phyloP scores from a whole-genome alignment of 2,329 filamentous ascomycete species.

The Pseudogymnoascus sp. region DNA sequence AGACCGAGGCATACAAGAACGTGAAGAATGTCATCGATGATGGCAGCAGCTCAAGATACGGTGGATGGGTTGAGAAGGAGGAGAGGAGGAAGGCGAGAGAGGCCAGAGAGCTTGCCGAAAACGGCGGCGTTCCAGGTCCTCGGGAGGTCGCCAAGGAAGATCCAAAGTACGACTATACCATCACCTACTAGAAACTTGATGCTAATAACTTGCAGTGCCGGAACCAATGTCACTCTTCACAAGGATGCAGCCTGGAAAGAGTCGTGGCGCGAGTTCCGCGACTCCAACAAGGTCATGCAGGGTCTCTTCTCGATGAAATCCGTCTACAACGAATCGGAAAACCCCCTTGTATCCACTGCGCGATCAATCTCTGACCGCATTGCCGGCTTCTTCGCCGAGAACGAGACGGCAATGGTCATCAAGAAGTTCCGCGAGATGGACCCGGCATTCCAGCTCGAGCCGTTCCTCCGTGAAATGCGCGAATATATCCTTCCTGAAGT shows the following conservation, averaged over 20 bases:
- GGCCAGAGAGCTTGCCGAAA: slow-evolving; percentile 57
- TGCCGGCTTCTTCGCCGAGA: slow-evolving; percentile 94
- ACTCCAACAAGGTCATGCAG: slow-evolving; percentile 82
- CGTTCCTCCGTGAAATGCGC: slow-evolving; percentile 88
- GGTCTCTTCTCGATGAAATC: slow-evolving; percentile 78
- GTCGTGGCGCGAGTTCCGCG: slow-evolving; percentile 93
- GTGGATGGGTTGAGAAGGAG: slow-evolving; percentile 94
- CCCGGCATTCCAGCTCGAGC: slow-evolving; percentile 86
- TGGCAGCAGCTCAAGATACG: slow-evolving; percentile 90
- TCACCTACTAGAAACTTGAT: slow-evolving; percentile 14
- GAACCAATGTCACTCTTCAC: slow-evolving; percentile 88
- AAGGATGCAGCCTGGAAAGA: slow-evolving; percentile 98
- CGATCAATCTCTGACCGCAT: slow-evolving; percentile 90
- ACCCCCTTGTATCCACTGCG: slow-evolving; percentile 82
- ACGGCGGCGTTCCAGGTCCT: slow-evolving; percentile 30
- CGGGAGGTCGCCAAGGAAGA: slow-evolving; percentile 69
- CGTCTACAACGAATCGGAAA: slow-evolving; percentile 93
- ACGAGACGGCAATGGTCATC: slow-evolving; percentile 94
- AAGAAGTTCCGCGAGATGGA: slow-evolving; percentile 98
- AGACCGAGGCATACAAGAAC: slow-evolving; percentile 90
- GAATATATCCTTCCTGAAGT: slow-evolving; percentile 98
- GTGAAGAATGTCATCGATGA: slow-evolving; percentile 96
- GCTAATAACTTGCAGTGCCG: slow-evolving; percentile 57
- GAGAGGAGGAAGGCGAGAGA: slow-evolving; percentile 78
- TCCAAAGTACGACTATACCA: slow-evolving; percentile 62